Conservation (phyloP, 2,329 filamentous ascomycete species). For the Huntiella decipiens region DNA sequence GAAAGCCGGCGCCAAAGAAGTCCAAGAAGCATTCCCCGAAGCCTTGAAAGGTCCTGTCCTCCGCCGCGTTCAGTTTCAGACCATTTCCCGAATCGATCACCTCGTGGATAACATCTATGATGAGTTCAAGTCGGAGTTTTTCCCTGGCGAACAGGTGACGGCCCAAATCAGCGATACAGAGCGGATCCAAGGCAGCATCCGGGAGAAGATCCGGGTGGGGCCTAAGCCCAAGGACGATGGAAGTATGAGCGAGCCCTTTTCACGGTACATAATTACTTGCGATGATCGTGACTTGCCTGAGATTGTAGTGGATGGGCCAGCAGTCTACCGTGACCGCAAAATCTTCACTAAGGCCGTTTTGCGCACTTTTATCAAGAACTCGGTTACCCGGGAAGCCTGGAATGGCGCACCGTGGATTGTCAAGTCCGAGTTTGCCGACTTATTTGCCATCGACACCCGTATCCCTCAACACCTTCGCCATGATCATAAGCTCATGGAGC, state of each 20-base stretch:
- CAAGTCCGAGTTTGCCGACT: constrained; percentile 63
- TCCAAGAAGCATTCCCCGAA: constrained; percentile 83
- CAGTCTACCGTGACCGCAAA: constrained; percentile 73
- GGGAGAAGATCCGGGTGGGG: constrained; percentile 69
- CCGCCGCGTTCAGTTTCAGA: constrained; percentile 80
- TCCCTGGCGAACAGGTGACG: constrained; percentile 68
- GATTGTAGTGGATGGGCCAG: constrained; percentile 58
- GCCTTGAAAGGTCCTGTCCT: constrained; percentile 78
- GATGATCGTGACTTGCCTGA: constrained; percentile 50
- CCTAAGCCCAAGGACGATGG: constrained; percentile 46
- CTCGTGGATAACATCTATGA: constrained; percentile 49
- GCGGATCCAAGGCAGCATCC: constrained; percentile 52
- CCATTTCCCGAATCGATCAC: constrained; percentile 73
- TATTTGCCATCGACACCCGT: constrained; percentile 73
- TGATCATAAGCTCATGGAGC: constrained; percentile 58
- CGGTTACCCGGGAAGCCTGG: constrained; percentile 80
- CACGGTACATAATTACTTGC: constrained; percentile 64
- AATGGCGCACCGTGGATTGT: constrained; percentile 94
- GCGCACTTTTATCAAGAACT: constrained; percentile 85
- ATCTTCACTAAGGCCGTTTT: constrained; percentile 89
- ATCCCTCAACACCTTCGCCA: constrained; percentile 68
- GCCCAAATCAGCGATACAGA: constrained; percentile 53
- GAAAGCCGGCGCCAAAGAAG: constrained; percentile 66
- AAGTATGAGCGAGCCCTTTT: constrained; percentile 48
- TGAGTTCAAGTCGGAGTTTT: constrained; percentile 78